These are phyloP conservation scores for Lentinula aciculospora DNA, from an alignment of 768 basidiomycete species.

Conservation along the genomic window DNA sequence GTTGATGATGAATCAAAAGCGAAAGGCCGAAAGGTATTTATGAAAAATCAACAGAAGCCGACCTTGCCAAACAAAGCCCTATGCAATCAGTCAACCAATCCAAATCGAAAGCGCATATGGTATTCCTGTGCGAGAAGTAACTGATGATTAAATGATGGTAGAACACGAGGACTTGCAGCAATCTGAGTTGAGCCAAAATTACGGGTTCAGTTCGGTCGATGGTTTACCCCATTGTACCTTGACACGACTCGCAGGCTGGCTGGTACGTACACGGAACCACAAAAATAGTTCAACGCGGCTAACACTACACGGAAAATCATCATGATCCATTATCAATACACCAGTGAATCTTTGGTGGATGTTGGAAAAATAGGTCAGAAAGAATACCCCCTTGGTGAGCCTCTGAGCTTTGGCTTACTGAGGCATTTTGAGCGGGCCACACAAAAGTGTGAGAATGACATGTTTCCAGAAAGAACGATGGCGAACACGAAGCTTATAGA, in stretches of 20 bases:
- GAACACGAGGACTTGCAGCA: slow-evolving; percentile 6
- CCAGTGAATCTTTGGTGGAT: background rate
- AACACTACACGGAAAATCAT: background rate
- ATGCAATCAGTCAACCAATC: slow-evolving; percentile 7
- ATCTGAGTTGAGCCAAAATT: slow-evolving; percentile 4
- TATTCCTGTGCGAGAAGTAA: slow-evolving; percentile 9
- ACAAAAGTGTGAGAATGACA: background rate
- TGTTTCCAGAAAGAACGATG: slow-evolving; percentile 1
- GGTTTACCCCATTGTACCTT: background rate
- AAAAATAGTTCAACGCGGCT: background rate
- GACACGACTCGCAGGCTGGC: background rate
- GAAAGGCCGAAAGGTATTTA: slow-evolving; percentile 7
- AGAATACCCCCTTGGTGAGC: no score
- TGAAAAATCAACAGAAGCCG: slow-evolving; percentile 7
- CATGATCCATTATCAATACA: background rate
- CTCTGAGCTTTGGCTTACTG: no score
- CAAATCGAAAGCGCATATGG: slow-evolving; percentile 3
- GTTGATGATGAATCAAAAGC: slow-evolving; percentile 7
- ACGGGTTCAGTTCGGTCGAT: slow-evolving; percentile 2
- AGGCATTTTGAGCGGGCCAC: background rate
- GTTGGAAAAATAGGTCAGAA: no score
- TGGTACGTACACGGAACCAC: background rate
- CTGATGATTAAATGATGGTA: slow-evolving; percentile 8
- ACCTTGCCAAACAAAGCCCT: slow-evolving; percentile 1
- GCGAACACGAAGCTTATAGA: background rate